These are phyloP conservation scores for Aquilaria agallochum DNA, from an alignment of 441 rosid species.

Conservation along the genomic window DNA sequence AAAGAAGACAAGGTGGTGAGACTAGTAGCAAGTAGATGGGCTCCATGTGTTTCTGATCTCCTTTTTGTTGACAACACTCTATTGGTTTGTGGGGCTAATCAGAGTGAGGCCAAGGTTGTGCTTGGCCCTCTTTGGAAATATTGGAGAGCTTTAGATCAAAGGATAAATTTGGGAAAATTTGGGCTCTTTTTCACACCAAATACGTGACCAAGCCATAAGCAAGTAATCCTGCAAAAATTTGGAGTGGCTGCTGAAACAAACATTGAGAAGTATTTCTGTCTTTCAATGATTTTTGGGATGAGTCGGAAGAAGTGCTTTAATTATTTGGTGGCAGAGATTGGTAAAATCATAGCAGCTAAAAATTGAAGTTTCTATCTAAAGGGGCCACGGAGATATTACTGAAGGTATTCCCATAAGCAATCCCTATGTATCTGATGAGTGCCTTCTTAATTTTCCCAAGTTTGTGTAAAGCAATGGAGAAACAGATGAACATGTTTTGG, in stretches of 20 bases:
- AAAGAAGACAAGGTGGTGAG: neutral
- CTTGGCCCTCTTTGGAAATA: neutral
- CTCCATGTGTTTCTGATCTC: neutral
- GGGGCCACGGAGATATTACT: too few species aligned
- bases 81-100: neutral
- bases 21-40: neutral
- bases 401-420: too few species aligned
- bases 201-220: neutral
- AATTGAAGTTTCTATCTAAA: too few species aligned
- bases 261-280: neutral
- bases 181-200: neutral
- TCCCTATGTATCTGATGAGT: neutral
- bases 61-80: neutral
- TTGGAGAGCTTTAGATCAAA: neutral
- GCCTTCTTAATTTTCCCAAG: neutral
- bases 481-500: neutral
- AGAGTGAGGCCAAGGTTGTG: too few species aligned
- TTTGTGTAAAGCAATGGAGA: neutral
- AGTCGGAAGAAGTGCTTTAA: neutral
- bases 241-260: neutral
- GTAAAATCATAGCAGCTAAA: too few species aligned
- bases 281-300: neutral
- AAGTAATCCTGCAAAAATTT: neutral
- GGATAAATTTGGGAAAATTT: neutral
- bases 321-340: too few species aligned